Percentiles rank a stretch among this genome's conserved stretches.
These are phyloP conservation scores for Pyrenula aspistea DNA, from an alignment of 495 filamentous ascomycete species.

Conservation along the genomic window DNA sequence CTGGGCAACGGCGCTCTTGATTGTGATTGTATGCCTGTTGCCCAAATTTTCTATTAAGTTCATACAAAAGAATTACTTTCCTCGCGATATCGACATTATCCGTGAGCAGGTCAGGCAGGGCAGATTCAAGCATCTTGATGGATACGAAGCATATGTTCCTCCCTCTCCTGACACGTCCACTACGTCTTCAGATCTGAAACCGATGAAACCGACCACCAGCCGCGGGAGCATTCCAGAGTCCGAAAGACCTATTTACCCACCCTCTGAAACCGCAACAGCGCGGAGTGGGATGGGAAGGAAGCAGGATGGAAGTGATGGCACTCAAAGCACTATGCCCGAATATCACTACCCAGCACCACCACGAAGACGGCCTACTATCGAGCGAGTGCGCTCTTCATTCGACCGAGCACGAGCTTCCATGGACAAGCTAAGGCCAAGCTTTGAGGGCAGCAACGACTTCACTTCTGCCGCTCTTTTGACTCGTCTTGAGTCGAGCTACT, in stretches of 20 bases:
- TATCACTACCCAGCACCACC: slow-evolving; percentile 14
- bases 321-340: slow-evolving; percentile 55
- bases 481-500: slow-evolving; percentile 66
- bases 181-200: slow-evolving; percentile 53
- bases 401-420: slow-evolving; percentile 45
- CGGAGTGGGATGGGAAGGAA: slow-evolving; percentile 74
- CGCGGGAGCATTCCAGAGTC: slow-evolving; percentile 64
- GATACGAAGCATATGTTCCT: slow-evolving; percentile 31
- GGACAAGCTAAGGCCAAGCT: slow-evolving; percentile 65
- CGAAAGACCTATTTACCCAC: slow-evolving; percentile 79
- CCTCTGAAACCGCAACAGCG: slow-evolving; percentile 63
- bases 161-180: slow-evolving; percentile 33
- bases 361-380: slow-evolving; percentile 51
- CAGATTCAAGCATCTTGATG: slow-evolving; percentile 60
- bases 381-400: slow-evolving; percentile 51
- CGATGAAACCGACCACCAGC: slow-evolving; percentile 43
- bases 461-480: slow-evolving; percentile 75
- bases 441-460: slow-evolving; percentile 80
- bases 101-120: slow-evolving; percentile 80
- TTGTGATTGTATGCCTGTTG: slow-evolving; percentile 64
- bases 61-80: slow-evolving; percentile 85
- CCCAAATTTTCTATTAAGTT: slow-evolving; percentile 78
- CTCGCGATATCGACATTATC: slow-evolving; percentile 88
- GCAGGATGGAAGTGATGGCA: slow-evolving; percentile 87
- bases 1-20: slow-evolving; percentile 71